These are phyloP conservation scores for Penicillium dipodomyicola DNA, from an alignment of 495 filamentous ascomycete genomes.

Conservation along the genomic window DNA sequence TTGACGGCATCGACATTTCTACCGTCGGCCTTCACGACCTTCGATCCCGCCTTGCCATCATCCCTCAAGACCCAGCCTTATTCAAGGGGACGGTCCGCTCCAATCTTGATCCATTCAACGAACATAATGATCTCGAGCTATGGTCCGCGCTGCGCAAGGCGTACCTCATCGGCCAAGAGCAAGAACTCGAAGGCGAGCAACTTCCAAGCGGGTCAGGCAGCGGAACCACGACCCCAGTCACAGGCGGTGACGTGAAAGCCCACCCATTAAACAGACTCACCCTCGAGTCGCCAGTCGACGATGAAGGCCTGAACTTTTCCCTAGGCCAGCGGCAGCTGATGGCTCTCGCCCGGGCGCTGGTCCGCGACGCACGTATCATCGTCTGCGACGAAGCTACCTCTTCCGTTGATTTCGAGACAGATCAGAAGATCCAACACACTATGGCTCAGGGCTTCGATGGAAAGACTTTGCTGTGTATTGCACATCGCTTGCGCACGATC, in stretches of 20 bases:
- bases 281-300: constrained; percentile 82
- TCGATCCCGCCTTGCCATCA: constrained; percentile 85
- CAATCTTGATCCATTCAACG: constrained; percentile 89
- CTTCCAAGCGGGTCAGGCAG: constrained; percentile 22
- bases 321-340: constrained; percentile 96
- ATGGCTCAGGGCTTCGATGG: constrained; percentile 85
- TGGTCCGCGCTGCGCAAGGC: constrained; percentile 84
- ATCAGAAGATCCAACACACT: constrained; percentile 89
- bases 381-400: constrained; percentile 95
- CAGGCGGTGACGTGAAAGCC: constrained; percentile 15
- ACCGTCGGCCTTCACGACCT: constrained; percentile 83
- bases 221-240: constrained; percentile 15
- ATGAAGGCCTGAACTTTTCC: constrained; percentile 93
- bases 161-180: constrained; percentile 62
- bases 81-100: constrained; percentile 88
- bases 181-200: constrained; percentile 21
- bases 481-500: constrained; percentile 88
- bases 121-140: constrained; percentile 82
- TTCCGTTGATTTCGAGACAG: constrained; percentile 92
- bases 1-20: constrained; percentile 87
- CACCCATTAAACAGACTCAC: constrained; percentile 56
- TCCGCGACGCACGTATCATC: constrained; percentile 84
- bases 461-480: constrained; percentile 90
- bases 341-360: constrained; percentile 87
- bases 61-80: constrained; percentile 93